Evolutionary conservation across 495 filamentous ascomycete species (phyloP), one percentile per base, ranked within the genome.

Genomic region (Penicillium dipodomyicola): DNA sequence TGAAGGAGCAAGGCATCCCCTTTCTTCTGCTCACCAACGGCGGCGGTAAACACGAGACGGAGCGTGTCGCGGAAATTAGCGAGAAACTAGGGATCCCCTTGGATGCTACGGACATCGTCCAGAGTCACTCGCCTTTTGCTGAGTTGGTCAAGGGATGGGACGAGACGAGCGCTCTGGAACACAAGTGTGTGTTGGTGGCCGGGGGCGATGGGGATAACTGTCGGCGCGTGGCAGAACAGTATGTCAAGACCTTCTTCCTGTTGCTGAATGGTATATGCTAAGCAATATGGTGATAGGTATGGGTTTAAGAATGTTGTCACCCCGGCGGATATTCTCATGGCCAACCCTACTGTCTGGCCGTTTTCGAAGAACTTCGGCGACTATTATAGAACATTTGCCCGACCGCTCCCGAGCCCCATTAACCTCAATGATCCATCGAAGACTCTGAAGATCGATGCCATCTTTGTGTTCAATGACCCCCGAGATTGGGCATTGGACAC

Each of bases 401-500:
- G 80, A 9, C 87, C 89, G 1, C 79, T 94, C 3, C 70, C 73
- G 1, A 65, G 68, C 29, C 65, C 65, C 7, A 49, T 68, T 14
- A 68, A 77, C 56, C 61, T 67, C 0, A 64, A 52, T 15, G 63
- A 78, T 27, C 78, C 77, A 0, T 60, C 67, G 0, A 73, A 72
- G 15, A 74, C 79, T 32, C 75, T 91, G 39, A 87, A 89, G 58
- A 83, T 97, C 62, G 87, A 90, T 65, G 91, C 92, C 17, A 82
- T 98, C 46, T 84, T 96, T 66, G 85, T 96, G 32, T 96, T 87
- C 76, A 90, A 93, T 69, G 91, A 96, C 71, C 90, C 94, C 11
- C 83, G 94, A 25, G 93, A 97, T 77, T 97, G 93, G 92, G 91
- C 84, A 8, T 79, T 94, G n/a, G 90, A 96, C 69, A 82, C 83